Percentiles rank a stretch among this genome's conserved stretches.
phyloP scores from a whole-genome alignment of 345 rosid species.

The Turnera subulata region DNA sequence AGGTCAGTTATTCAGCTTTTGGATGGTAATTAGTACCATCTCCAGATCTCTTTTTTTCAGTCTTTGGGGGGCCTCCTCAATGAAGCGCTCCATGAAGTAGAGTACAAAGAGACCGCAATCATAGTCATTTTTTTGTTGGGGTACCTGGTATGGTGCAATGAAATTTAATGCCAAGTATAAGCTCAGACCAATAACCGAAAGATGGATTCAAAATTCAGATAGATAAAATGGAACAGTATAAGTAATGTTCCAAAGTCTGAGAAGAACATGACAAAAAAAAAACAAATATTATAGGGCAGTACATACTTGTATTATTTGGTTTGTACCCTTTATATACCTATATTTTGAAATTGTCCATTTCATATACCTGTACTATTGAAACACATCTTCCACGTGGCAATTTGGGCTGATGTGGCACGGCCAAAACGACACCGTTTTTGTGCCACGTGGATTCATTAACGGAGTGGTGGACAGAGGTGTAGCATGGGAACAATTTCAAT shows the following conservation, averaged over 20 bases:
- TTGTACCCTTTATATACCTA: too few relatives aligned
- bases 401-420: too few relatives aligned
- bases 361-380: too few relatives aligned
- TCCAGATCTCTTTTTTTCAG: constrained; percentile 64
- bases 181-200: not conserved
- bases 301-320: too few relatives aligned
- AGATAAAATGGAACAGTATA: not conserved
- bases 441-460: too few relatives aligned
- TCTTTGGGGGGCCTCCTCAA: constrained; percentile 79
- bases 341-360: too few relatives aligned
- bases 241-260: not conserved
- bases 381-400: too few relatives aligned
- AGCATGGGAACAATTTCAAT: too few relatives aligned
- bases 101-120: constrained; percentile 95
- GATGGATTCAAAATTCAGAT: not conserved
- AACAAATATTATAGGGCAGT: too few relatives aligned
- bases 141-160: constrained; percentile 53
- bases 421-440: too few relatives aligned
- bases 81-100: constrained; percentile 77
- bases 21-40: constrained; percentile 43
- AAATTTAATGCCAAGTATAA: not conserved
- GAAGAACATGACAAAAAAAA: too few relatives aligned
- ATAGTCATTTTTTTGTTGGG: constrained; percentile 86
- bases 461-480: too few relatives aligned
- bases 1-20: not conserved